Conservation (phyloP, 2,329 filamentous ascomycete genomes). For the Paecilomyces sp. region DNA sequence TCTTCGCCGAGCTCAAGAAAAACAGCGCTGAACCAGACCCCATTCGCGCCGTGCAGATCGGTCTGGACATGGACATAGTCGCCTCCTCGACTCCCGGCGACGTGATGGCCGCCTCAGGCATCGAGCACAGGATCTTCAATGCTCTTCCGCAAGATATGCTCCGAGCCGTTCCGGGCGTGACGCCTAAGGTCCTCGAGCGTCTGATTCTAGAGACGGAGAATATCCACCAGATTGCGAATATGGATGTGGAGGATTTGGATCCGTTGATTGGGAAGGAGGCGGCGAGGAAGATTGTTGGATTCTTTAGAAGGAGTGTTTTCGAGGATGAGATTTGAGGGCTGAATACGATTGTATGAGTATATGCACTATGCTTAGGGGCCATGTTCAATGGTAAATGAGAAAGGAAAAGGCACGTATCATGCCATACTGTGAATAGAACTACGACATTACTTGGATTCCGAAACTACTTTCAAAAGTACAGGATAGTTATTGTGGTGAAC, state of each 20-base stretch:
- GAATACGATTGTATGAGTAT: neutral
- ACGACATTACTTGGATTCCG: neutral
- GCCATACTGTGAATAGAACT: neutral
- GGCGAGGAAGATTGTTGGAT: slow-evolving; percentile 67
- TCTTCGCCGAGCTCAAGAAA: slow-evolving; percentile 88
- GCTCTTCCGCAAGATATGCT: slow-evolving; percentile 88
- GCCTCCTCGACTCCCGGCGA: slow-evolving; percentile 37
- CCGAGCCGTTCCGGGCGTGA: slow-evolving; percentile 74
- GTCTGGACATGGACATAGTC: slow-evolving; percentile 54
- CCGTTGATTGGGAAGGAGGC: slow-evolving; percentile 70
- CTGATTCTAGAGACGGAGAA: slow-evolving; percentile 68
- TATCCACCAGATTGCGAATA: slow-evolving; percentile 77
- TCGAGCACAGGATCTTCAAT: slow-evolving; percentile 64
- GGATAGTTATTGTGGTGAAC: neutral
- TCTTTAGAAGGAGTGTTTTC: slow-evolving; percentile 66
- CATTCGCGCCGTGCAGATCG: slow-evolving; percentile 73
- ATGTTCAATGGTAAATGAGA: neutral
- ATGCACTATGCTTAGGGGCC: neutral
- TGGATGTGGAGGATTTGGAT: slow-evolving; percentile 65
- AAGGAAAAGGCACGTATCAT: neutral
- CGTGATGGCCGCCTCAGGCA: slow-evolving; percentile 49
- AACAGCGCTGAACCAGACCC: slow-evolving; percentile 87
- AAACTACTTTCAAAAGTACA: neutral
- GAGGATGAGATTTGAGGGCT: slow-evolving; percentile 24
- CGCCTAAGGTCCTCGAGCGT: slow-evolving; percentile 66